Conservation (phyloP, 192 early-diverging fungal species). For the Phycomyces blakesleeanus region DNA sequence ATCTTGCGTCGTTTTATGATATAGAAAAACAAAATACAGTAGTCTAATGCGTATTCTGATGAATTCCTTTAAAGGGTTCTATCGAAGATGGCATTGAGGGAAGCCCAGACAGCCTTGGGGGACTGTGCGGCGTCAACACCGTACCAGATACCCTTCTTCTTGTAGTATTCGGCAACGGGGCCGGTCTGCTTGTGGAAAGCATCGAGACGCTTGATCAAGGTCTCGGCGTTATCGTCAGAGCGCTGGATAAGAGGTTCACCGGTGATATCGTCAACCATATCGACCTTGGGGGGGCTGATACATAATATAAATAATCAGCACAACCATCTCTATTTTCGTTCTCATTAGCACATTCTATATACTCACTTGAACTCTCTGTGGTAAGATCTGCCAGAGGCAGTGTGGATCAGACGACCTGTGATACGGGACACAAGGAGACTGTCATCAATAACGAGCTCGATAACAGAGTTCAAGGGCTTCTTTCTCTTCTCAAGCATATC, state of each 20-base stretch:
- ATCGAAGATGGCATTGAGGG: slow-evolving; percentile 85
- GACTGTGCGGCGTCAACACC: slow-evolving; percentile 91
- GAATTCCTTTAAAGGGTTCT: slow-evolving; percentile 33
- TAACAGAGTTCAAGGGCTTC: slow-evolving; percentile 78
- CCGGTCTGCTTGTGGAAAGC: slow-evolving; percentile 81
- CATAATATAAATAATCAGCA: neutral
- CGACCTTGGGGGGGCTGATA: slow-evolving; percentile 79
- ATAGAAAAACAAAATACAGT: too few relatives aligned
- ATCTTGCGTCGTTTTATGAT: too few relatives aligned
- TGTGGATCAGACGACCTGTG: slow-evolving; percentile 95
- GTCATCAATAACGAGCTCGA: slow-evolving; percentile 95
- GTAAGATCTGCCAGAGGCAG: slow-evolving; percentile 91
- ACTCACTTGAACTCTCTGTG: slow-evolving; percentile 84
- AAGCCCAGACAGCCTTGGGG: slow-evolving; percentile 85
- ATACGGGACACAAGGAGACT: slow-evolving; percentile 90
- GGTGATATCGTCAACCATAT: slow-evolving; percentile 91
- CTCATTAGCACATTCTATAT: neutral
- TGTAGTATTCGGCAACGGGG: slow-evolving; percentile 88
- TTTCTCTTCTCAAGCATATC: slow-evolving; percentile 83
- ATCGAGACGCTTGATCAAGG: slow-evolving; percentile 87
- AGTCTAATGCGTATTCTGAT: too few relatives aligned
- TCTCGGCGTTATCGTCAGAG: slow-evolving; percentile 94
- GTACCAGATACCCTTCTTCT: slow-evolving; percentile 87
- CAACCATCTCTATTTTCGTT: too few relatives aligned
- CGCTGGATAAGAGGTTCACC: slow-evolving; percentile 97